Conservation (phyloP, 768 basidiomycete genomes). For the Heimioporus sp. region DNA sequence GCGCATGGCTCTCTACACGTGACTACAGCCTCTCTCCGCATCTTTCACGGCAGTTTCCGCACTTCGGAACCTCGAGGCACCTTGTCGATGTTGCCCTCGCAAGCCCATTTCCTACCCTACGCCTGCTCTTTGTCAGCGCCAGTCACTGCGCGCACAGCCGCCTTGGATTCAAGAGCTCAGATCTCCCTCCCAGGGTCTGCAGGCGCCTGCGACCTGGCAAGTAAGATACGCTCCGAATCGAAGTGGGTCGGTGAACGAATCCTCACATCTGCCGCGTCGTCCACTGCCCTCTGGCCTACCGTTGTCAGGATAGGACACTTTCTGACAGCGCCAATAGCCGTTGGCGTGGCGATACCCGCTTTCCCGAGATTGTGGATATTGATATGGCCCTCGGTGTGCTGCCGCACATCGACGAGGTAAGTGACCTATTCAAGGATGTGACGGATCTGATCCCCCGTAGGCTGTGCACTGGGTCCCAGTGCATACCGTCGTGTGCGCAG, state of each 20-base stretch:
- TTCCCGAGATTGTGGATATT: constrained; percentile 34
- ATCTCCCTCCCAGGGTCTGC: neutral
- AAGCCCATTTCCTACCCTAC: constrained; percentile 23
- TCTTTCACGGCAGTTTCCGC: no score
- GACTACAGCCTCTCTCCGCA: no score
- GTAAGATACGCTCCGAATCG: constrained; percentile 13
- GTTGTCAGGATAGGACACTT: constrained; percentile 38
- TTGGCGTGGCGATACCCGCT: constrained; percentile 39
- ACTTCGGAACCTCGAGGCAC: constrained; percentile 9
- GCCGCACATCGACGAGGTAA: constrained; percentile 22
- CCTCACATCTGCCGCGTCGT: constrained; percentile 15
- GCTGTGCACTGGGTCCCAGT: constrained; percentile 16
- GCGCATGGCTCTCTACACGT: no score
- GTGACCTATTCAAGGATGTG: neutral
- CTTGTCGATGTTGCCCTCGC: constrained; percentile 37
- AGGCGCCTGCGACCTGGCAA: constrained; percentile 9
- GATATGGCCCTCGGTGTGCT: constrained; percentile 15
- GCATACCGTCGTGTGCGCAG: constrained; percentile 10
- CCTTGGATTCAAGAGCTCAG: no score
- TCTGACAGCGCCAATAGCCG: constrained; percentile 36
- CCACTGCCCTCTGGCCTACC: constrained; percentile 22
- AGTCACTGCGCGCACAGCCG: neutral
- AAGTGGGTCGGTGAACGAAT: constrained; percentile 27
- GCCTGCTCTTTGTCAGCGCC: constrained; percentile 34
- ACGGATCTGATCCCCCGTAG: neutral